phyloP scores from a whole-genome alignment of 352 stramenopile species.

The Plasmopara muralis region DNA sequence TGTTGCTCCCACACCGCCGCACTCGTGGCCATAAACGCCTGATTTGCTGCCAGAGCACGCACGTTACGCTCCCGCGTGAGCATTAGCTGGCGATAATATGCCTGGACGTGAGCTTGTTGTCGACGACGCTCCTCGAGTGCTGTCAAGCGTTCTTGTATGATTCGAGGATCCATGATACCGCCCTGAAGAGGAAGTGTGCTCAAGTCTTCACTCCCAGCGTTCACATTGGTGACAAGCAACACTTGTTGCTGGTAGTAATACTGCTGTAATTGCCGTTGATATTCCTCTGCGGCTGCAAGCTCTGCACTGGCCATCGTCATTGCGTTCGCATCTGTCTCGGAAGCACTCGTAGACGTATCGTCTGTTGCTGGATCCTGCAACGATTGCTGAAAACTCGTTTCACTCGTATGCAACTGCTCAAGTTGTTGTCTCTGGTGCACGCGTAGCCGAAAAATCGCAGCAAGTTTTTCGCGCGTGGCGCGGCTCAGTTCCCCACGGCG shows the following conservation, averaged over 20 bases:
- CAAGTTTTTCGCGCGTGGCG: constrained; percentile 43
- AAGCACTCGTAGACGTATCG: not conserved
- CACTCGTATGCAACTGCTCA: constrained; percentile 17
- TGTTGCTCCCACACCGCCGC: constrained; percentile 43
- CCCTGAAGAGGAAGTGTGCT: constrained; percentile 26
- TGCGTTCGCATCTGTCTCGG: constrained; percentile 1
- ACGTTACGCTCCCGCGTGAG: constrained; percentile 47
- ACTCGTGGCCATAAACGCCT: constrained; percentile 40
- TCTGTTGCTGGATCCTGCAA: constrained; percentile 21
- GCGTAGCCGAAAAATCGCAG: constrained; percentile 54
- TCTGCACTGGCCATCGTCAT: constrained; percentile 8
- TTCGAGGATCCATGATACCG: constrained; percentile 50
- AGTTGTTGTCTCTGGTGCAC: constrained; percentile 44
- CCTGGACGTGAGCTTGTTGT: constrained; percentile 43
- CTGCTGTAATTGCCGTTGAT: constrained; percentile 52
- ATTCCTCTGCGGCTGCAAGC: constrained; percentile 29
- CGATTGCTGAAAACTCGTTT: constrained; percentile 19
- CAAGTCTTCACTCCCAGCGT: constrained; percentile 14
- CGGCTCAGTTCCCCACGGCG: constrained; percentile 11
- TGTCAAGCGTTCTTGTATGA: constrained; percentile 52
- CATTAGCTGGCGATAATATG: constrained; percentile 49
- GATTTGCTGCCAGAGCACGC: constrained; percentile 35
- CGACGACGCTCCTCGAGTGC: constrained; percentile 46
- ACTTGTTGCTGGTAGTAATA: constrained; percentile 68
- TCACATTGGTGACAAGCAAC: constrained; percentile 33